phyloP scores from a whole-genome alignment of 1,139 yeast genomes.

The Hanseniaspora sp. region DNA sequence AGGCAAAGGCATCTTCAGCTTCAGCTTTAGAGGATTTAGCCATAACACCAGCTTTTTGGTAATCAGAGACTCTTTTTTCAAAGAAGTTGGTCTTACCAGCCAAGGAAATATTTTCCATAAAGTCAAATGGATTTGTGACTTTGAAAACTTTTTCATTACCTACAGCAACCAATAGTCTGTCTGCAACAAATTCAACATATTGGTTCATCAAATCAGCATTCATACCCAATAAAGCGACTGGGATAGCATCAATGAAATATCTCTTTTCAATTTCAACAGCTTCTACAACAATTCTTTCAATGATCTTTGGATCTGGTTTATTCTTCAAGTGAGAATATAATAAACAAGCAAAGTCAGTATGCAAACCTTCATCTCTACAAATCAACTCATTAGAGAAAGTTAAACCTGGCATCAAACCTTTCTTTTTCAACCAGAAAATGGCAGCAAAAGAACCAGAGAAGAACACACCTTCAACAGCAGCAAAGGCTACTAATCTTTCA shows the following conservation, averaged over 20 bases:
- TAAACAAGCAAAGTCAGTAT: conserved; percentile 95
- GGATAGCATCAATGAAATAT: conserved; percentile 87
- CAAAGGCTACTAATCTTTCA: conserved; percentile 94
- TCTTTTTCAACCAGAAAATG: conserved; percentile 93
- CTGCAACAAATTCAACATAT: conserved; percentile 96
- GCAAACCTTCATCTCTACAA: conserved; percentile 96
- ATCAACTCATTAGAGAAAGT: conserved; percentile 94
- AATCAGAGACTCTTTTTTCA: conserved; percentile 97
- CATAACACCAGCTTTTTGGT: conserved; percentile 99
- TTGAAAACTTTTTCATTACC: conserved; percentile 86
- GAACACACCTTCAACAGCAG: conserved; percentile 98
- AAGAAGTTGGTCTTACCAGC: conserved; percentile 98
- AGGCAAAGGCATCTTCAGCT: conserved; percentile 36
- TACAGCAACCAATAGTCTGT: conserved; percentile 75
- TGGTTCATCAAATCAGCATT: conserved; percentile 86
- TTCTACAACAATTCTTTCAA: conserved; percentile 79
- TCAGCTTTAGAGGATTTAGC: conserved; percentile 39
- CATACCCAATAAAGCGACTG: conserved; percentile 87
- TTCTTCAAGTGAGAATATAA: conserved; percentile 84
- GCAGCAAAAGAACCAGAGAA: conserved; percentile 97
- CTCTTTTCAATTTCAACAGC: conserved; percentile 92
- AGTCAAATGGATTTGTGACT: conserved; percentile 88
- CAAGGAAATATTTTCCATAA: conserved; percentile 94
- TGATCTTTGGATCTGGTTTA: conserved; percentile 70
- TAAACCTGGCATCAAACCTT: conserved; percentile 97